Base-by-base conservation (phyloP, 306 rosid species). In the Sechiopsis laciniata region DNA sequence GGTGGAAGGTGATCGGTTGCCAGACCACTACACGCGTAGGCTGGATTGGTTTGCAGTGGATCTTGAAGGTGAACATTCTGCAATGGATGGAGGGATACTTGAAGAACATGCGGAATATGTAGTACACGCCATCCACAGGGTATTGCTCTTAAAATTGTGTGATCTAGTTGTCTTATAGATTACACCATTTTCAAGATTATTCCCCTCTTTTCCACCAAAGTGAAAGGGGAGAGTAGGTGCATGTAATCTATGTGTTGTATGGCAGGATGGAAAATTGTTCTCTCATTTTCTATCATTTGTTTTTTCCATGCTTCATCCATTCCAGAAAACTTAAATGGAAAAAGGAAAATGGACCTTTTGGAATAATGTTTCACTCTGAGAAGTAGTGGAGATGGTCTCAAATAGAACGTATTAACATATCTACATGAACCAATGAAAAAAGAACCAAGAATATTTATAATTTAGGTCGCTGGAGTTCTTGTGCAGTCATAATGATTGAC, bases 61-160 rank as follows among this genome's bases (percentile, higher is more conserved):
- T 83, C 99, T 94, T 68, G 97, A 91, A 84, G 97, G 97, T 16
- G 97, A 94, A 61, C 99, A 94, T 83, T 94, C 99, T 56, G 99
- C 99, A 55, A 85, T 94, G 99, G 99, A 94, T 83, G 96, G 95
- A 78, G 92, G 88, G 6, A 88, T 94, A 83, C 87, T 94, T 58
- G 96, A 89, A 84, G 95, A 88, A 64, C 99, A 94, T 77, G 78
- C 91, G 50, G 90, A 89, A 72, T 94, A 86, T 85, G 97, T 94
- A 78, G 91, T 94, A 50, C 83, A 84, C 68, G 89, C 96, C 78
- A 89, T 94, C 79, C 92, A 94, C 88, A 86, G 88, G 99, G 99
- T 91, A 87, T 78, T 66, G 10, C 69, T 75, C 76, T 79, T 37
- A 6, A 52, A 21, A 48, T 68, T 14, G 42, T 61, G 40, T 19